Evolutionary conservation across 495 filamentous ascomycete species (phyloP).

Genomic region (Pyronema domesticum): DNA sequence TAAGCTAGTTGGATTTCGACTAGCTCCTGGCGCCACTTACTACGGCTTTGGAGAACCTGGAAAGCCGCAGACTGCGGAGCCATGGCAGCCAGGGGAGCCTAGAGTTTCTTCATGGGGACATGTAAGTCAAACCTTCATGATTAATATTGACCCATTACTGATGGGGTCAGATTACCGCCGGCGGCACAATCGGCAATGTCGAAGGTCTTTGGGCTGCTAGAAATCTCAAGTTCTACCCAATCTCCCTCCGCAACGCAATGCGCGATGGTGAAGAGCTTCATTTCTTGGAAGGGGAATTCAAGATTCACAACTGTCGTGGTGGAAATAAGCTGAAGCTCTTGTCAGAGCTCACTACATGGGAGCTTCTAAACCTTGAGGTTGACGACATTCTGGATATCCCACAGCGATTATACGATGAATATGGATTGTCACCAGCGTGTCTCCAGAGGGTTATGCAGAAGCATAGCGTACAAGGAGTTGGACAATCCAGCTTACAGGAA

Average conservation of each 20-base stretch:
- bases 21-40: not conserved
- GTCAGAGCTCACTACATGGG: constrained; percentile 26
- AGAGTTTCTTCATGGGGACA: too few relatives aligned
- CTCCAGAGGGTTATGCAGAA: constrained; percentile 24
- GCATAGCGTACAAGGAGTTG: constrained; percentile 30
- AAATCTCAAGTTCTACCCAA: constrained; percentile 34
- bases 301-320: constrained; percentile 23
- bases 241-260: constrained; percentile 28
- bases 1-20: constrained; percentile 27
- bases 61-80: too few relatives aligned
- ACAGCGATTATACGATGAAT: constrained; percentile 26
- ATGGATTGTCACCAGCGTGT: constrained; percentile 25
- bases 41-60: too few relatives aligned
- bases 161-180: constrained; percentile 26
- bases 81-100: too few relatives aligned
- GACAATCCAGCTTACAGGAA: constrained; percentile 26
- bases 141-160: too few relatives aligned
- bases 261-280: constrained; percentile 13
- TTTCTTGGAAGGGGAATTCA: constrained; percentile 25
- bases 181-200: constrained; percentile 32
- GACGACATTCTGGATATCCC: constrained; percentile 28
- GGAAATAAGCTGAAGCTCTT: constrained; percentile 26
- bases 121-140: too few relatives aligned
- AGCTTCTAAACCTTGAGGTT: constrained; percentile 32
- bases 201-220: constrained; percentile 32